phyloP scores from a whole-genome alignment of 257 asterid species.

The Forsythia viridissima region DNA sequence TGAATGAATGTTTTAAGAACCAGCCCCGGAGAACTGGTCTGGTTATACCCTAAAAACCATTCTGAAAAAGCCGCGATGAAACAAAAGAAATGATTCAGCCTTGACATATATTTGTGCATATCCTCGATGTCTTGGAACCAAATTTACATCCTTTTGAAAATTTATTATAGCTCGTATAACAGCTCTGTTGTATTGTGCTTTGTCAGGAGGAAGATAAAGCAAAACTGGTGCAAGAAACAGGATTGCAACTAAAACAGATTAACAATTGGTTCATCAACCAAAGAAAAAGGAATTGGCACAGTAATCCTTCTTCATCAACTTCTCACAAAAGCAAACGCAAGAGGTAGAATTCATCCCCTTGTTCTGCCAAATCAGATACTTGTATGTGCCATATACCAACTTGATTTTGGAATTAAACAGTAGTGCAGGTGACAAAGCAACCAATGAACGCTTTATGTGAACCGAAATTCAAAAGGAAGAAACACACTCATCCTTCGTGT shows the following conservation, averaged over 20 bases:
- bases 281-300: constrained; percentile 94
- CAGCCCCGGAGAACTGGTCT: background rate
- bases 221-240: constrained; percentile 85
- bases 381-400: background rate
- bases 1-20: background rate
- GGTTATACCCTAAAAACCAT: background rate
- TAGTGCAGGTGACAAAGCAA: constrained; percentile 56
- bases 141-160: background rate
- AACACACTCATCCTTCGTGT: background rate
- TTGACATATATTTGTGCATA: background rate
- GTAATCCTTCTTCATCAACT: constrained; percentile 78
- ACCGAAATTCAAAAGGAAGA: constrained; percentile 11
- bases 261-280: constrained; percentile 98
- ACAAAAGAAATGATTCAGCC: background rate
- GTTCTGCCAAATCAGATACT: background rate
- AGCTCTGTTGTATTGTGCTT: background rate
- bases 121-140: background rate
- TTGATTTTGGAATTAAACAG: constrained; percentile 36
- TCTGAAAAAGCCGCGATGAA: background rate
- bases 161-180: background rate
- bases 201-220: constrained; percentile 90
- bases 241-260: constrained; percentile 85
- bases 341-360: constrained; percentile 45
- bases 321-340: constrained; percentile 88
- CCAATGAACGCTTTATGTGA: constrained; percentile 31